Evolutionary conservation across 2,329 filamentous ascomycete species (phyloP).

Genomic region (Colletotrichum spinosum): DNA sequence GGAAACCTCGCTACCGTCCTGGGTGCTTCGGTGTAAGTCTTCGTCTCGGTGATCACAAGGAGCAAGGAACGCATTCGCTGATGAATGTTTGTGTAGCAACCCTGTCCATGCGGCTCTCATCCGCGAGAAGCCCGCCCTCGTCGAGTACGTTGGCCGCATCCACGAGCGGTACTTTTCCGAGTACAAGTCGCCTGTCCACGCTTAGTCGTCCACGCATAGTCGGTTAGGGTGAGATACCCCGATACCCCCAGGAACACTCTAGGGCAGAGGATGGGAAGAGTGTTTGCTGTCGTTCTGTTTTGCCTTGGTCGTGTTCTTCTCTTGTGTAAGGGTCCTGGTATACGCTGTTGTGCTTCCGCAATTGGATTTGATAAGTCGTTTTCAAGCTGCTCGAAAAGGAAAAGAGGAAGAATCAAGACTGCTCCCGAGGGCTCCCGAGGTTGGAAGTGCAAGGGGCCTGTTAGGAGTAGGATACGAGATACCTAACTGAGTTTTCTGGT

Average conservation of each 20-base stretch:
- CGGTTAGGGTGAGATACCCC: conserved; percentile 31
- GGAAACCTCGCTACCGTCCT: conserved; percentile 34
- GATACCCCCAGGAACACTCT: conserved; percentile 24
- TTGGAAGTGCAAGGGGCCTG: conserved; percentile 2
- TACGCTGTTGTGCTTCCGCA: conserved; percentile 23
- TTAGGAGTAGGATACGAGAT: conserved; percentile 16
- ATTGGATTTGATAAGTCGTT: conserved; percentile 15
- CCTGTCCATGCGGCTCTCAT: conserved; percentile 34
- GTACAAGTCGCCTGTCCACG: conserved; percentile 33
- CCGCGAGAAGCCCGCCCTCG: conserved; percentile 35
- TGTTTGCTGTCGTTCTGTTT: background rate
- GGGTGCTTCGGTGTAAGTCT: conserved; percentile 35
- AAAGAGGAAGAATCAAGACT: conserved; percentile 18
- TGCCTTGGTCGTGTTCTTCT: conserved; percentile 1
- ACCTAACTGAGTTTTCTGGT: conserved; percentile 28
- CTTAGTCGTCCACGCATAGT: conserved; percentile 4
- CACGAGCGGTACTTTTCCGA: conserved; percentile 36
- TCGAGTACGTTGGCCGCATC: conserved; percentile 35
- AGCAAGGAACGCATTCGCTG: background rate
- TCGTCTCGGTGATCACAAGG: background rate
- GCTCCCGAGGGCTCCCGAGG: background rate
- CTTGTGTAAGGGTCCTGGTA: conserved; percentile 1
- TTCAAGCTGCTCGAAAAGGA: conserved; percentile 8
- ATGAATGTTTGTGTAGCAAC: conserved; percentile 10
- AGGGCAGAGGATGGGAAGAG: conserved; percentile 1